Evolutionary conservation across 805 yeast genomes (phyloP), one percentile per base, ranked within the genome.

Genomic region (Wickerhamiella sergipiensis): DNA sequence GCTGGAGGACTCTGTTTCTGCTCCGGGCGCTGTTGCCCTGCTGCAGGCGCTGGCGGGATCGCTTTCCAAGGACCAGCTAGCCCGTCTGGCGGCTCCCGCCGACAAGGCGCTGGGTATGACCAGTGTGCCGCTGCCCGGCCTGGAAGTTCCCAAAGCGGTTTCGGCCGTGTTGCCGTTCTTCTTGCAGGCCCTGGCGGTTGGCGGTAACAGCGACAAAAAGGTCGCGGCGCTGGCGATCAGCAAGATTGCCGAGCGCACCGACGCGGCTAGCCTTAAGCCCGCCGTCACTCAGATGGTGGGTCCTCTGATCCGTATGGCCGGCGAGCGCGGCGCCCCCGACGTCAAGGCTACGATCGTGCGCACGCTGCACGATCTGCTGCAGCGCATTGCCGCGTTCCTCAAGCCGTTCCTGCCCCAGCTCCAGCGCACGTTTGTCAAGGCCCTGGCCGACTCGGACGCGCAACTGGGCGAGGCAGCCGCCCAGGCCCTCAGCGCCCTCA

Each of bases 351-450:
- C 95, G n/a, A 90, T 94, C 58, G 73, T 92, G 61, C 74, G 76
- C 55, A 95, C 97, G 0, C 75, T 94, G 65, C 84, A 83, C 62
- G 77, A 77, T 56, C 71, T 94, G 62, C 79, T 92, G 61, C 69
- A 70, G 22, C 85, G 87, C 71, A 84, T 90, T 59, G 96, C 98
- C 1, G 86, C 83, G 63, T 85, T 86, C 65, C 74, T 92, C 66
- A 79, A 90, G 62, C 98, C 99, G 15, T 92, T 92, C 66, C 79
- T 92, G 67, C 99, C 99, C 8, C 99, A 92, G 71, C 75, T 92
- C 58, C 98, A 92, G 70, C 78, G 99, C 64, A 92, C 98, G 1
- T 92, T 92, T 70, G 95, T 90, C 43, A 84, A 94, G 64, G 85
- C 95, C 1, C 72, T 92, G 57, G 76, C 86, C 48, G 98, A 92